Evolutionary conservation across 805 yeast species (phyloP), one percentile per base, ranked within the genome.

Genomic region (Sugiyamaella floridensis): DNA sequence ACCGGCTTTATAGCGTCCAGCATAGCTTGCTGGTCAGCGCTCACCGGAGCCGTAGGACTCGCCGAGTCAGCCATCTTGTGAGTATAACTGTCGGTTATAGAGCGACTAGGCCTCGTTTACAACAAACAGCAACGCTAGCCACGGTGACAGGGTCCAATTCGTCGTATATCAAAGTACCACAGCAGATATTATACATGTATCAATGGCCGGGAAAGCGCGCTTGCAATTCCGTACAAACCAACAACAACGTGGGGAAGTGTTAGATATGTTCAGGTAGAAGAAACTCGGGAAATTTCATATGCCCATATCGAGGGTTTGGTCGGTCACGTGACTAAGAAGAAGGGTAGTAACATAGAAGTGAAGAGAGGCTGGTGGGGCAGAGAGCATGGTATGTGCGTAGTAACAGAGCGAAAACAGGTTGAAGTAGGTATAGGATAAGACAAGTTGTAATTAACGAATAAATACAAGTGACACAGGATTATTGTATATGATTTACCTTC

Each of bases 1-100:
- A 65, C 53, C 14, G 61, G 61, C 52, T 45, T 47, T 22, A 56
- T 43, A 43, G 47, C 55, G 26, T 53, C 54, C 4, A 45, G 32
- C 29, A 50, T 15, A 7, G 45, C 16, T 51, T 20, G 41, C 20
- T 12, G 44, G 8, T 37, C 47, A 48, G 37, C 8, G 12, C 37
- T 45, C 47, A 19, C 40, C 40, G 48, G 46, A 32, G 46, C 40
- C 28, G 28, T 32, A 15, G 50, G 47, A 8, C 37, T 40, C 40
- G 52, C 28, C 53, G 53, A 42, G 46, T 43, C 50, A 4, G 32
- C 40, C 22, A 52, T 50, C 5, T 46, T 48, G 29, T 47, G 46
- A 12, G 47, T 22, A 3, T 4, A 22, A 6, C 26, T 3, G 6
- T 3, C 6, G 26, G 3, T 4, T 22, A 22, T 22, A 4, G 26